phyloP scores from a whole-genome alignment of 163 green algal species.

The Botryococcus braunii region DNA sequence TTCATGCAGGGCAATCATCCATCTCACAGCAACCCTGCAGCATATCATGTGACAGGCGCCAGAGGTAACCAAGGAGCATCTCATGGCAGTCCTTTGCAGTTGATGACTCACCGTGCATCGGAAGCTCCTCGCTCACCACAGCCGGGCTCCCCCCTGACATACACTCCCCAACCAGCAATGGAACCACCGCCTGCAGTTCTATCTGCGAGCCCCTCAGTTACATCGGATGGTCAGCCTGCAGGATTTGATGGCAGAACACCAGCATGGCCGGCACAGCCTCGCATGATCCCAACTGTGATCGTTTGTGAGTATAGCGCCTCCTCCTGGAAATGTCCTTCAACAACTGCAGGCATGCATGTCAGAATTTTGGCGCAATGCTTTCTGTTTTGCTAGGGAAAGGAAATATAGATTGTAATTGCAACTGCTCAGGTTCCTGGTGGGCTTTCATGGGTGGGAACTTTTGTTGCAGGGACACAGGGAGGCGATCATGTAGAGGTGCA shows the following conservation, averaged over 20 bases:
- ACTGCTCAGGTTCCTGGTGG: neutral
- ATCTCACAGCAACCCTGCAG: too few species aligned
- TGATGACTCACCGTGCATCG: too few species aligned
- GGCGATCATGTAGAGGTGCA: conserved; percentile 79
- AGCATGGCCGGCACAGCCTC: conserved; percentile 71
- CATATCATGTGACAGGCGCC: too few species aligned
- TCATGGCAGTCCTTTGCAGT: too few species aligned
- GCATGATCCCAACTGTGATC: conserved; percentile 76
- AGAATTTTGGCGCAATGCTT: neutral
- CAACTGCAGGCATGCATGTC: neutral
- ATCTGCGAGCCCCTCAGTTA: conserved; percentile 39
- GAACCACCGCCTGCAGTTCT: conserved; percentile 20
- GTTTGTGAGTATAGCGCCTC: conserved; percentile 51
- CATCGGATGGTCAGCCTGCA: conserved; percentile 44
- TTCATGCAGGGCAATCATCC: too few species aligned
- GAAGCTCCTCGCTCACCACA: too few species aligned
- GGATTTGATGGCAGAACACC: too few species aligned
- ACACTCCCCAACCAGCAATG: conserved; percentile 72
- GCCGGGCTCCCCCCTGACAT: conserved; percentile 69
- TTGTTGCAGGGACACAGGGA: conserved; percentile 65
- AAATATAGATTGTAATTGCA: neutral
- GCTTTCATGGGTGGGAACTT: neutral
- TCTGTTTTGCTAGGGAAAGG: neutral
- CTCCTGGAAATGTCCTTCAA: conserved; percentile 2
- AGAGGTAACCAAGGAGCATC: too few species aligned